Evolutionary conservation across 2,329 filamentous ascomycete species (phyloP).

Genomic region (Xylaria arbuscula): DNA sequence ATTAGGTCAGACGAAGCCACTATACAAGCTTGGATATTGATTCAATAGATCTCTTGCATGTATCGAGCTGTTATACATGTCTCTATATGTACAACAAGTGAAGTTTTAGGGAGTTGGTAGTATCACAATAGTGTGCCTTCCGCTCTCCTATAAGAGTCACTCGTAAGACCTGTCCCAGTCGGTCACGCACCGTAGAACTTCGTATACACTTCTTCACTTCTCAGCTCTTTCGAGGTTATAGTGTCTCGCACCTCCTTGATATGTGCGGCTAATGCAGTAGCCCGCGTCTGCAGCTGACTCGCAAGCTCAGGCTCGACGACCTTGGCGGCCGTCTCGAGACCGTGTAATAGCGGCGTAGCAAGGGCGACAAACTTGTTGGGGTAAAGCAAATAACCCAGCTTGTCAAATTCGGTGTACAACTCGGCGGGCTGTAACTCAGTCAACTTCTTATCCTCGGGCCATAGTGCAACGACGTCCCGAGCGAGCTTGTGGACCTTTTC

Average conservation of each 20-base stretch:
- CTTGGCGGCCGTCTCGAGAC: slow-evolving; percentile 58
- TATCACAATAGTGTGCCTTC: slow-evolving; percentile 35
- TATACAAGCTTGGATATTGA: slow-evolving; percentile 10
- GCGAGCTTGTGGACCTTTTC: slow-evolving; percentile 55
- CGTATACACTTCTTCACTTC: slow-evolving; percentile 48
- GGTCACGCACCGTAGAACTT: slow-evolving; percentile 46
- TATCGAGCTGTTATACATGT: slow-evolving; percentile 35
- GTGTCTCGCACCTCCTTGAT: slow-evolving; percentile 49
- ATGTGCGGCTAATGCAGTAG: slow-evolving; percentile 53
- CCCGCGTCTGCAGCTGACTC: slow-evolving; percentile 54
- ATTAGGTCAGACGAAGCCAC: not conserved
- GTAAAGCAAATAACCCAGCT: slow-evolving; percentile 51
- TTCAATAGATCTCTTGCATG: slow-evolving; percentile 39
- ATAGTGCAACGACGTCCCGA: slow-evolving; percentile 52
- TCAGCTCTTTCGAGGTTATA: slow-evolving; percentile 25
- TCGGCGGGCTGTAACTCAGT: slow-evolving; percentile 52
- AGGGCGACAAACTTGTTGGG: slow-evolving; percentile 52
- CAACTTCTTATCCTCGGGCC: slow-evolving; percentile 55
- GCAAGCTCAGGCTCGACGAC: slow-evolving; percentile 53
- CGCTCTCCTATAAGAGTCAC: slow-evolving; percentile 5
- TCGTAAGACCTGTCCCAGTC: not conserved
- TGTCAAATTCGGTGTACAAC: slow-evolving; percentile 45
- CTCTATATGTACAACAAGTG: slow-evolving; percentile 28
- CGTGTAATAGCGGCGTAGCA: slow-evolving; percentile 56
- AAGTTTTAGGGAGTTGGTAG: slow-evolving; percentile 3